Evolutionary conservation across 1,284 basidiomycete genomes (phyloP).

Genomic region (Apiotrichum veenhuisii): DNA sequence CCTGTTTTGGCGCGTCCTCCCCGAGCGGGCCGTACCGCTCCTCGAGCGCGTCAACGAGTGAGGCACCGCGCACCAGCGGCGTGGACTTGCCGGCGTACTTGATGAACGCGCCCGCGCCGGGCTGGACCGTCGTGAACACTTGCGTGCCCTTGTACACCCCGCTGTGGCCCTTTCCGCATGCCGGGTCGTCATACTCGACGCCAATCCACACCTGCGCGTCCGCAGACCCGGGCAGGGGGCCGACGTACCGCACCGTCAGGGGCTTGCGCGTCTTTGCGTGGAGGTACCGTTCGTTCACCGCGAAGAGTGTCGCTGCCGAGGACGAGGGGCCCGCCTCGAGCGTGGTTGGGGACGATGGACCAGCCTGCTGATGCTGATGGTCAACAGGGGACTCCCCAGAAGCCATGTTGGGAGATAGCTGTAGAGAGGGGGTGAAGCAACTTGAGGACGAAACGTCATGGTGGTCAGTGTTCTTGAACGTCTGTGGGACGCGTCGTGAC

Average conservation of each 20-base stretch:
- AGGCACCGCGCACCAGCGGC: conserved; percentile 54
- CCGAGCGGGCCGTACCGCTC: conserved; percentile 59
- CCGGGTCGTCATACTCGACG: conserved; percentile 87
- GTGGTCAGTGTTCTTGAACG: no score
- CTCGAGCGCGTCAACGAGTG: conserved; percentile 70
- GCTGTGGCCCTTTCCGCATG: conserved; percentile 73
- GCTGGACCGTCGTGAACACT: conserved; percentile 60
- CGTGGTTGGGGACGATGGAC: no score
- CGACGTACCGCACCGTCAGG: conserved; percentile 42
- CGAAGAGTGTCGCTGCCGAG: not conserved
- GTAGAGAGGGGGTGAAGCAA: no score
- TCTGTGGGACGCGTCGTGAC: no score
- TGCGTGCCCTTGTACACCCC: conserved; percentile 70
- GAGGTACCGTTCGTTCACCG: conserved; percentile 32
- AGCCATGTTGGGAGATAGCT: no score
- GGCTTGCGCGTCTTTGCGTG: conserved; percentile 33
- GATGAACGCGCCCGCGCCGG: conserved; percentile 46
- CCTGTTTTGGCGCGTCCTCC: not conserved
- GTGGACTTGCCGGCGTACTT: conserved; percentile 13
- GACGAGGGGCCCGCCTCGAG: not conserved
- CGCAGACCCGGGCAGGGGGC: conserved; percentile 24
- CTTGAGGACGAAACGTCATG: no score
- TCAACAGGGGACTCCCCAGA: no score
- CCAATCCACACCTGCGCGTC: conserved; percentile 66
- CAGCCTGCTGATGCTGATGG: no score